Base-by-base conservation (phyloP, 306 rosid species). In the Potentilla sterilis region DNA sequence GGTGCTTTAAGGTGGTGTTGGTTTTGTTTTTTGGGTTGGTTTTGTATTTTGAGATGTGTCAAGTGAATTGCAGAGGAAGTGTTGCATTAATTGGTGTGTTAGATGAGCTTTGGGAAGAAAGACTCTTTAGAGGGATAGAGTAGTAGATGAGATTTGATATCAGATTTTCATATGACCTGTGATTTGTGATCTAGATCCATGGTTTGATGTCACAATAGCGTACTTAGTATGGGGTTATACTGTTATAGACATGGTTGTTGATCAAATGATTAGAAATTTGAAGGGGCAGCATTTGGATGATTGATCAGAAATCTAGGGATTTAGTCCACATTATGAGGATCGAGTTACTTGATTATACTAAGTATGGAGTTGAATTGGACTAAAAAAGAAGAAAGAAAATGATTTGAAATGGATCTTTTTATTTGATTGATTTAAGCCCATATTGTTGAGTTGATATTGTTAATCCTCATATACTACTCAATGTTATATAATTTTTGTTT, bases 131-230 rank as follows among this genome's bases (percentile, higher is more conserved):
- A 22, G 72, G 55, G 57, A 51, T 51, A 9, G 57, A 69, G 47
- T 69, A 16, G 59, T 32, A 32, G 32, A 32, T 44, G 57, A 43
- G 55, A 13, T 68, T 24, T 21, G 16, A 12, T 21, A 67, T 43
- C 46, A 14, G 13, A 28, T 37, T 64, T 64, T 35, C 32, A 11
- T 21, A 18, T 70, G 38, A 10, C 22, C 12, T 57, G 54, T 22
- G 68, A 18, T 14, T 41, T 13, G 32, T 22, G 68, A 28, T 16
- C 32, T 58, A 43, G 77, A 74, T 74, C 70, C 69, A 34, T 61
- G 41, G 9, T 16, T 74, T 37, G 69, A 28, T 37, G 19, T 35
- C 10, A 34, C 2, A 14, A 7, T 37, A 16, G 2, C 35, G 67
- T 28, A 18, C 44, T 35, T 5, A 4, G 9, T 12, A 61, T 61